A percentile compares a stretch with the other conserved stretches of the same genome.
Evolutionary conservation across 441 rosid genomes (phyloP).

Genomic region (Biscutella laevigata): DNA sequence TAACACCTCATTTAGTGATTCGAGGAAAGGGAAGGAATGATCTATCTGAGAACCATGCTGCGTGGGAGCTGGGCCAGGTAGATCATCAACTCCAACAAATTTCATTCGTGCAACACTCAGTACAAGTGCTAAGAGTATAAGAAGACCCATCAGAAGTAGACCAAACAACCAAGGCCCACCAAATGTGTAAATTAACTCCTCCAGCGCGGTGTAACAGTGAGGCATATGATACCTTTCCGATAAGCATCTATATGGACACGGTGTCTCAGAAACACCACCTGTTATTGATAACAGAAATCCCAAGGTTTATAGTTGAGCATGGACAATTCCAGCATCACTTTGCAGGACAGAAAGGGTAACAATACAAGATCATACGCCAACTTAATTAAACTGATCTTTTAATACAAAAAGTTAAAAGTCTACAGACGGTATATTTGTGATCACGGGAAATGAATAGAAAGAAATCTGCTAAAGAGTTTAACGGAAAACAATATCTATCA

Average conservation of each 20-base stretch:
- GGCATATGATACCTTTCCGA: constrained; percentile 99
- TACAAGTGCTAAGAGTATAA: constrained; percentile 84
- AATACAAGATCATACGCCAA: background rate
- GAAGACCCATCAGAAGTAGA: constrained; percentile 81
- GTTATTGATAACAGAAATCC: constrained; percentile 21
- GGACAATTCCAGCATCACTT: background rate
- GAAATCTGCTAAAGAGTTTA: background rate
- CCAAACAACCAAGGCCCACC: constrained; percentile 99
- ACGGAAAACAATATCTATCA: background rate
- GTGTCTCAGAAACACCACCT: constrained; percentile 92
- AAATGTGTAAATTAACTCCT: constrained; percentile 94
- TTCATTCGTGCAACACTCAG: constrained; percentile 98
- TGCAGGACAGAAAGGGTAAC: background rate
- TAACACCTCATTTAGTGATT: constrained; percentile 92
- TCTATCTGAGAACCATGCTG: constrained; percentile 91
- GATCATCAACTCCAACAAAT: constrained; percentile 93
- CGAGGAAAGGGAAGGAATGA: constrained; percentile 96
- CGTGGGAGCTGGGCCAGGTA: constrained; percentile 87
- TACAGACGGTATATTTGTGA: background rate
- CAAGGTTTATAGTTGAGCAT: constrained; percentile 14
- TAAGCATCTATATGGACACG: constrained; percentile 84
- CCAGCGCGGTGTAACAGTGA: constrained; percentile 91
- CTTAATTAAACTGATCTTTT: background rate
- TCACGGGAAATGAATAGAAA: background rate
- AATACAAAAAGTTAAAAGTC: background rate